phyloP scores from a whole-genome alignment of 495 filamentous ascomycete species.

The Neurospora pannonica region DNA sequence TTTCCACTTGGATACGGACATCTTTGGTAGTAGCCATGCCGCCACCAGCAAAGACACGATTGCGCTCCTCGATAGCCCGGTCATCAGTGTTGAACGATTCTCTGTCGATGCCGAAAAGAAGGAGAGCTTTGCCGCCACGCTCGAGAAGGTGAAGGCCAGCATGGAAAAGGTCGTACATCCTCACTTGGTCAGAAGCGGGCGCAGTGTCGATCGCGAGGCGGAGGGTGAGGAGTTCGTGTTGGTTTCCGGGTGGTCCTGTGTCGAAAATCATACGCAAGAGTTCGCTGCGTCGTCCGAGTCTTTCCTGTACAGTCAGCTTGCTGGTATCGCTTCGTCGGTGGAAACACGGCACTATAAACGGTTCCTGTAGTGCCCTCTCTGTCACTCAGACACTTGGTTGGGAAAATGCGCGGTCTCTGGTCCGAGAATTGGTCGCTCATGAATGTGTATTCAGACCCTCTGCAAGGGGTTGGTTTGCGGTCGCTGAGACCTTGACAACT shows the following conservation, averaged over 20 bases:
- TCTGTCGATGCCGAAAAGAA: slow-evolving; percentile 34
- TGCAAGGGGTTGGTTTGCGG: background rate
- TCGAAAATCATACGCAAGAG: slow-evolving; percentile 31
- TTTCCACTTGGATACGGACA: slow-evolving; percentile 29
- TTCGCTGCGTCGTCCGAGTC: slow-evolving; percentile 32
- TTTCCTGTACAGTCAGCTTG: slow-evolving; percentile 27
- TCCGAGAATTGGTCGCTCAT: background rate
- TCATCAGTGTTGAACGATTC: slow-evolving; percentile 35
- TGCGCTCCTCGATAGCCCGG: slow-evolving; percentile 30
- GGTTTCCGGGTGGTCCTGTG: slow-evolving; percentile 40
- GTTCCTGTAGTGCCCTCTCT: slow-evolving; percentile 14
- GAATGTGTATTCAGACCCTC: background rate
- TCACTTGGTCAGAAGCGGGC: slow-evolving; percentile 28
- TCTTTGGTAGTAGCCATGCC: slow-evolving; percentile 13
- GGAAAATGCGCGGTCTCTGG: background rate
- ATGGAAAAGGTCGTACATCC: slow-evolving; percentile 34
- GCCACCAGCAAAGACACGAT: slow-evolving; percentile 8
- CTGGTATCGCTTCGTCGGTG: slow-evolving; percentile 18
- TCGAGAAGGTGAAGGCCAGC: slow-evolving; percentile 27
- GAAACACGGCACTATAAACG: slow-evolving; percentile 39
- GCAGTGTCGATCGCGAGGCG: slow-evolving; percentile 31
- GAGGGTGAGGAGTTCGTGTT: slow-evolving; percentile 47
- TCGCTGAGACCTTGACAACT: background rate
- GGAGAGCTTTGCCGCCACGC: slow-evolving; percentile 30
- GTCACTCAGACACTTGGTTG: background rate